Evolutionary conservation across 2,329 filamentous ascomycete genomes (phyloP).

Genomic region (Exophiala sideris): DNA sequence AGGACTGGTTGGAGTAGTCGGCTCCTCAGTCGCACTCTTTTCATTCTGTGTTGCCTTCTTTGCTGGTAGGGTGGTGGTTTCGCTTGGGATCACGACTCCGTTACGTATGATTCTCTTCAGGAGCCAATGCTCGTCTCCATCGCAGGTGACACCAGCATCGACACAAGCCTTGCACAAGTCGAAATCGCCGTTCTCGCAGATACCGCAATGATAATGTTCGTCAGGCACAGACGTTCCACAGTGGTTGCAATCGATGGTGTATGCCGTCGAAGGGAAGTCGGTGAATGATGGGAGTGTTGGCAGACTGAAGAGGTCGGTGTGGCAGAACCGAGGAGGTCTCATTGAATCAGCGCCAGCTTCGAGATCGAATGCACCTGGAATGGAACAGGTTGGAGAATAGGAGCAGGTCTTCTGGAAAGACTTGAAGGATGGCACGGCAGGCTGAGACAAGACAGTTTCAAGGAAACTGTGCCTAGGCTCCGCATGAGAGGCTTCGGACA

Average conservation of each 20-base stretch:
- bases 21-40: conserved; percentile 19
- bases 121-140: conserved; percentile 80
- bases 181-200: conserved; percentile 89
- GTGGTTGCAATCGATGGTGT: conserved; percentile 90
- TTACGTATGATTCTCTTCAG: conserved; percentile 83
- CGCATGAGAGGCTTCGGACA: conserved; percentile 14
- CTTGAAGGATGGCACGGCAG: conserved; percentile 16
- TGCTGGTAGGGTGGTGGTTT: conserved; percentile 72
- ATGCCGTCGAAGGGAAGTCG: conserved; percentile 46
- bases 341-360: conserved; percentile 8
- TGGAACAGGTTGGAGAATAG: conserved; percentile 21
- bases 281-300: conserved; percentile 36
- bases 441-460: conserved; percentile 39
- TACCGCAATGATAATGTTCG: conserved; percentile 89
- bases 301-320: conserved; percentile 26
- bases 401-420: conserved; percentile 20
- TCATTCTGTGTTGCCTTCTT: conserved; percentile 43
- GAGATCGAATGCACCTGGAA: conserved; percentile 23
- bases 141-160: conserved; percentile 70
- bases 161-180: conserved; percentile 85
- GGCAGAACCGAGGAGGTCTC: conserved; percentile 1
- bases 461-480: conserved; percentile 38
- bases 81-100: conserved; percentile 78
- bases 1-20: conserved; percentile 18
- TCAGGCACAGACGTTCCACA: conserved; percentile 76